These are phyloP conservation scores for Blastobotrys buckinghamii DNA, from an alignment of 1,139 yeast species.

Conservation along the genomic window DNA sequence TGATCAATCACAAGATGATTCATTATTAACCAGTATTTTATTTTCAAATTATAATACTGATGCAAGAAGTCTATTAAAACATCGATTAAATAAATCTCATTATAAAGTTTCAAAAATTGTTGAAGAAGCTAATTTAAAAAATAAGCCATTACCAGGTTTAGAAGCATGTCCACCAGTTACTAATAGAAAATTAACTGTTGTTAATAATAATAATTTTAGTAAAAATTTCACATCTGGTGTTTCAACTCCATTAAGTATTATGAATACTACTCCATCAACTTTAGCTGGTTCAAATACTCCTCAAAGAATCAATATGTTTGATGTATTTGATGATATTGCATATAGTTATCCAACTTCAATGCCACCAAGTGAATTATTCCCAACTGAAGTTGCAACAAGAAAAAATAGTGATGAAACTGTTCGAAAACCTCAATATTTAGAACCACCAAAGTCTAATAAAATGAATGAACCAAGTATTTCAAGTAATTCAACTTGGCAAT, in stretches of 20 bases:
- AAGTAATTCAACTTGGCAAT: not conserved
- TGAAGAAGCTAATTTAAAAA: conserved; percentile 13
- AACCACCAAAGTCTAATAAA: not conserved
- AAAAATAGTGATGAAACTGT: conserved; percentile 13
- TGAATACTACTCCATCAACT: not conserved
- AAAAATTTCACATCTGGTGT: not conserved
- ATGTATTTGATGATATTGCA: conserved; percentile 70
- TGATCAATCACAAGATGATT: conserved; percentile 17
- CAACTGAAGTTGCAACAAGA: not conserved
- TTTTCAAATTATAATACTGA: conserved; percentile 29
- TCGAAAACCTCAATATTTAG: conserved; percentile 4
- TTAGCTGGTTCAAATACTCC: conserved; percentile 9
- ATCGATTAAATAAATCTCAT: conserved; percentile 24
- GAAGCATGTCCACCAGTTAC: conserved; percentile 48
- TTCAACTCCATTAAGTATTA: not conserved
- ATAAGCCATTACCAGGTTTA: conserved; percentile 23
- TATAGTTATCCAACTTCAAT: conserved; percentile 41
- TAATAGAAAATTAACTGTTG: conserved; percentile 43
- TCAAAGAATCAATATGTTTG: conserved; percentile 48
- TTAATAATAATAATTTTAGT: conserved; percentile 21
- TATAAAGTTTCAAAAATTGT: conserved; percentile 22
- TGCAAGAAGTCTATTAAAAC: conserved; percentile 24
- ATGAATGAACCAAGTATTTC: not conserved
- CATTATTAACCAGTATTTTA: conserved; percentile 24
- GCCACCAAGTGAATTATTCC: conserved; percentile 10